Conservation (phyloP, 306 rosid genomes). For the Sicyos baderoa region DNA sequence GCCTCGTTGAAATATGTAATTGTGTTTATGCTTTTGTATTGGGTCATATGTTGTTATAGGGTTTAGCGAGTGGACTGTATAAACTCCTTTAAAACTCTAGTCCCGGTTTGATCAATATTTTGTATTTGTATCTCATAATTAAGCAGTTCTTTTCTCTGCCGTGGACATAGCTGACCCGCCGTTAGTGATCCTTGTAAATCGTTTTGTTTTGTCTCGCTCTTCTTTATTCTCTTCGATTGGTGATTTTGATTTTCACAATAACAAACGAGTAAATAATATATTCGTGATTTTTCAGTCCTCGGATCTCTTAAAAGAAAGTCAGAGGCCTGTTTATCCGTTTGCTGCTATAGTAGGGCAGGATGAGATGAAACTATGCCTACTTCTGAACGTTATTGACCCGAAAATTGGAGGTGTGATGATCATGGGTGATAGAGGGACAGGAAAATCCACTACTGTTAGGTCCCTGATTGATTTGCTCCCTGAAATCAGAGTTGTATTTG, state of each 20-base stretch:
- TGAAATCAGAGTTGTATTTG: conserved; percentile 68
- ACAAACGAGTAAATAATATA: background rate
- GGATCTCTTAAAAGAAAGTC: conserved; percentile 48
- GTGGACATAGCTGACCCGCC: too few species aligned
- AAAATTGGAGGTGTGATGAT: conserved; percentile 97
- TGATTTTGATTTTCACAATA: too few species aligned
- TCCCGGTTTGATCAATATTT: too few species aligned
- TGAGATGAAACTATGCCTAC: conserved; percentile 94
- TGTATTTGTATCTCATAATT: too few species aligned
- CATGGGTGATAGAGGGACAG: conserved; percentile 96
- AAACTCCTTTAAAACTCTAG: too few species aligned
- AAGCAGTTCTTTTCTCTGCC: too few species aligned
- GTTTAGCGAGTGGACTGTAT: too few species aligned
- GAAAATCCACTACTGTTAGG: conserved; percentile 86
- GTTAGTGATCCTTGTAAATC: too few species aligned
- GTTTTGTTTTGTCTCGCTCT: background rate
- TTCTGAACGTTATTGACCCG: conserved; percentile 85
- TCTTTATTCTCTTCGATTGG: too few species aligned
- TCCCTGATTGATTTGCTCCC: conserved; percentile 91
- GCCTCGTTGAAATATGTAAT: too few species aligned
- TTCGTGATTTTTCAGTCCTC: conserved; percentile 34
- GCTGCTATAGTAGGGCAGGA: conserved; percentile 94
- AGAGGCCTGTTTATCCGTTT: conserved; percentile 90
- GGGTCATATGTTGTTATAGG: too few species aligned
- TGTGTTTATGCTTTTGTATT: too few species aligned